These are phyloP conservation scores for Myxozyma nipponensis DNA, from an alignment of 805 yeast species.

Conservation along the genomic window DNA sequence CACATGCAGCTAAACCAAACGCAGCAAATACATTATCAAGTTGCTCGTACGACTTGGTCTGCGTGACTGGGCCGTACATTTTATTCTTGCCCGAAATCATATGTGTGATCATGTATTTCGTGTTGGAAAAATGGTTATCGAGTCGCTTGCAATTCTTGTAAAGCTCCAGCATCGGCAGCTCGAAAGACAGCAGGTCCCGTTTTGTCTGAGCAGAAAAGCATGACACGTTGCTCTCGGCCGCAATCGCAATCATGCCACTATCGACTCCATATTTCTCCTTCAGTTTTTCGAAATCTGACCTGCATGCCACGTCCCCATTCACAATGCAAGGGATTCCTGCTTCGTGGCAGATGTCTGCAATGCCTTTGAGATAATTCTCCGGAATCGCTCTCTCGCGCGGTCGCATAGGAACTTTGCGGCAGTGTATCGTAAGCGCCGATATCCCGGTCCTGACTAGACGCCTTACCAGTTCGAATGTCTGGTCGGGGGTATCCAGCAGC, in stretches of 20 bases:
- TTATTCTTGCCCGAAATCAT: constrained; percentile 73
- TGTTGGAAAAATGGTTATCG: constrained; percentile 65
- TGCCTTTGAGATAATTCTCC: constrained; percentile 53
- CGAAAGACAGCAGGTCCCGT: constrained; percentile 51
- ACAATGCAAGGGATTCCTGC: constrained; percentile 69
- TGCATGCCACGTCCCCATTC: constrained; percentile 68
- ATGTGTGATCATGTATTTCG: constrained; percentile 75
- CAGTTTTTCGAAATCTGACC: constrained; percentile 51
- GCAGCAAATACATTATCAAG: no score
- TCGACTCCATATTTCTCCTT: constrained; percentile 52
- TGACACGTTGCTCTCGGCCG: constrained; percentile 83
- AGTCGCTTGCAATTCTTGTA: constrained; percentile 49
- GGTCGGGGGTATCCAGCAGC: constrained; percentile 58
- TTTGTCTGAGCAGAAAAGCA: constrained; percentile 46
- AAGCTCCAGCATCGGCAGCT: constrained; percentile 52
- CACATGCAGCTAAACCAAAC: no score
- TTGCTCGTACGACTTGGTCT: constrained; percentile 50
- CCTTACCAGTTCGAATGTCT: constrained; percentile 57
- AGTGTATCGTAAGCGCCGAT: constrained; percentile 80
- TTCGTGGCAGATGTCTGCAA: constrained; percentile 57
- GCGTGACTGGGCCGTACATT: constrained; percentile 54
- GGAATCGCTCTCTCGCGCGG: constrained; percentile 73
- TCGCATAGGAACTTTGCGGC: constrained; percentile 86
- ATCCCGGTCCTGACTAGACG: constrained; percentile 74
- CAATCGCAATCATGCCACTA: constrained; percentile 92